These are phyloP conservation scores for Smallanthus sonchifolius DNA, from an alignment of 129 eudicot genomes.

Conservation along the genomic window DNA sequence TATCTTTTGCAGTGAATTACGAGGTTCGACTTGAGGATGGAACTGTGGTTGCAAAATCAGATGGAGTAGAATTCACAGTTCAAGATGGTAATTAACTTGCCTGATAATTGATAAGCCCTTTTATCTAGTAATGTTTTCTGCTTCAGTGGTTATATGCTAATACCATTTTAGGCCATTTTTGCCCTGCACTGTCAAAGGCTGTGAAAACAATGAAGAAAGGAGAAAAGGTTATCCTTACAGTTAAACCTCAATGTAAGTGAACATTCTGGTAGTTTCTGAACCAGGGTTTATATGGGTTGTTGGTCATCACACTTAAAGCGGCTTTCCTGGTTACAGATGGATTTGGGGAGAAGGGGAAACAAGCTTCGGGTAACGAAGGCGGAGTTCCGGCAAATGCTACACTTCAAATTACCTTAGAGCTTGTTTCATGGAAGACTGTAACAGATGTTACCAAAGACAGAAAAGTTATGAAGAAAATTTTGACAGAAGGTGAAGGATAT, in stretches of 20 bases:
- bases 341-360: conserved; percentile 84
- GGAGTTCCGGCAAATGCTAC: conserved; percentile 86
- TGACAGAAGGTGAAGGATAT: conserved; percentile 92
- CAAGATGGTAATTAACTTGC: conserved; percentile 47
- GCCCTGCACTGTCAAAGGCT: conserved; percentile 85
- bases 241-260: conserved; percentile 80
- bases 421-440: conserved; percentile 83
- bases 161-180: conserved; percentile 51
- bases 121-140: not conserved
- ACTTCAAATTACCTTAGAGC: conserved; percentile 56
- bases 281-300: not conserved
- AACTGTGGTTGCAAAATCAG: conserved; percentile 61
- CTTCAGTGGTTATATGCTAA: not conserved
- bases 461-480: conserved; percentile 71
- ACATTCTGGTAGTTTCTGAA: not conserved
- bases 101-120: not conserved
- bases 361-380: conserved; percentile 57
- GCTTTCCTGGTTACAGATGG: conserved; percentile 56
- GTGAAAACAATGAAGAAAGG: conserved; percentile 98
- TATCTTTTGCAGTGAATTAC: conserved; percentile 60
- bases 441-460: conserved; percentile 64
- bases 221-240: conserved; percentile 68
- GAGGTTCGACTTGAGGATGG: conserved; percentile 84
- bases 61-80: conserved; percentile 78
- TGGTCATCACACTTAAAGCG: not conserved